Conservation (phyloP, 768 basidiomycete species). For the Suillus clintonianus region DNA sequence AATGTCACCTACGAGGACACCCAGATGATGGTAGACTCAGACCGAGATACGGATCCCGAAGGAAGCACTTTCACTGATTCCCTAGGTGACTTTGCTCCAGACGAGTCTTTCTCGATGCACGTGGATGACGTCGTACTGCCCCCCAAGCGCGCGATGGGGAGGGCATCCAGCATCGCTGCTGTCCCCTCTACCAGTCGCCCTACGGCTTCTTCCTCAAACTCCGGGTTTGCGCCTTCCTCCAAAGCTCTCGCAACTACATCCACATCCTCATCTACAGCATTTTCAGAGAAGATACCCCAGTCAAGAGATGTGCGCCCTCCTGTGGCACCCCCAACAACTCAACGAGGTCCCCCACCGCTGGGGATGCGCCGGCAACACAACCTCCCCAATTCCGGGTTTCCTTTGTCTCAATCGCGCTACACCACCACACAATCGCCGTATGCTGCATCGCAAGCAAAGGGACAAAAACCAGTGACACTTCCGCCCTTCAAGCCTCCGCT, state of each 20-base stretch:
- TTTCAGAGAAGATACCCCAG: neutral
- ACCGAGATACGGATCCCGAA: neutral
- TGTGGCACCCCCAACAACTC: neutral
- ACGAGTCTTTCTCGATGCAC: neutral
- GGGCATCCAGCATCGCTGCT: too few relatives aligned
- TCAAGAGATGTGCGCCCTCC: neutral
- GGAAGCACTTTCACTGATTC: neutral
- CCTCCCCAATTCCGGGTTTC: neutral
- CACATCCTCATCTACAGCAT: neutral
- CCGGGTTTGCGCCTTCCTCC: neutral
- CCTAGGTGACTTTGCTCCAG: neutral
- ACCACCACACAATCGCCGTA: neutral
- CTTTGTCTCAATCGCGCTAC: slow-evolving; percentile 20
- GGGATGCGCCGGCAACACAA: slow-evolving; percentile 28
- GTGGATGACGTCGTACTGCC: neutral
- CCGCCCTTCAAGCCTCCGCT: slow-evolving; percentile 32
- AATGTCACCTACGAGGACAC: neutral
- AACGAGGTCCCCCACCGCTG: slow-evolving; percentile 21
- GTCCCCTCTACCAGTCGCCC: neutral
- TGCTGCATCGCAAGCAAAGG: slow-evolving; percentile 14
- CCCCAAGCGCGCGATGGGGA: too few relatives aligned
- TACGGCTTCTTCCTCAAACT: neutral
- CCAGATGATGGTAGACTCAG: too few relatives aligned
- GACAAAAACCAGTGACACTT: slow-evolving; percentile 13
- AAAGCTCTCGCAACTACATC: neutral